Evolutionary conservation across 352 stramenopile species (phyloP).

Genomic region (Sclerospora graminicola): DNA sequence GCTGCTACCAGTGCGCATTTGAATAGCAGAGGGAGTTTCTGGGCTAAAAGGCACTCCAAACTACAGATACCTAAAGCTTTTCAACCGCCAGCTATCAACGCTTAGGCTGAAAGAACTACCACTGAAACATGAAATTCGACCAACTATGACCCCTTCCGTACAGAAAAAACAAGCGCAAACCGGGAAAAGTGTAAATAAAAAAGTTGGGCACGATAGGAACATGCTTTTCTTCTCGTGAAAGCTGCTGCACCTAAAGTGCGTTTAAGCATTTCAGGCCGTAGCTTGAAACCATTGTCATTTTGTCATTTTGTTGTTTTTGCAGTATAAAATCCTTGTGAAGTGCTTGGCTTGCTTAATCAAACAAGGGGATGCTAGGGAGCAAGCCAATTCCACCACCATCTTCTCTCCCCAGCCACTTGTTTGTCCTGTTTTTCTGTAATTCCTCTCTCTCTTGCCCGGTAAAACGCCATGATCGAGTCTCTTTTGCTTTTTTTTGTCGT

Average conservation of each 20-base stretch:
- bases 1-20: slow-evolving; percentile 1
- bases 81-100: slow-evolving; percentile 26
- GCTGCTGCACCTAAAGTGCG: not conserved
- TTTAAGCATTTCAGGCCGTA: too few relatives aligned
- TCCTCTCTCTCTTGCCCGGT: slow-evolving; percentile 11
- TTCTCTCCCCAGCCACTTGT: too few relatives aligned
- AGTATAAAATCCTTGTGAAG: slow-evolving; percentile 14
- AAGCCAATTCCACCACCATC: too few relatives aligned
- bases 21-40: slow-evolving; percentile 31
- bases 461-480: slow-evolving; percentile 17
- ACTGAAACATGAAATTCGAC: too few relatives aligned
- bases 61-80: slow-evolving; percentile 41
- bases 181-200: slow-evolving; percentile 9
- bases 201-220: slow-evolving; percentile 1
- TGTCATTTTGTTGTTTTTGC: slow-evolving; percentile 1
- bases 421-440: slow-evolving; percentile 19
- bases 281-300: slow-evolving; percentile 1
- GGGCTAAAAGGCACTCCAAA: slow-evolving; percentile 48
- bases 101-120: slow-evolving; percentile 5
- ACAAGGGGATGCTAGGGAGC: not conserved
- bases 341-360: slow-evolving; percentile 5
- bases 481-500: slow-evolving; percentile 35
- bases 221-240: not conserved
- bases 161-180: not conserved
- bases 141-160: not conserved